Percentiles rank a stretch among this genome's conserved stretches.
Evolutionary conservation across 2,329 filamentous ascomycete genomes (phyloP).

Genomic region (Colletotrichum sp.): DNA sequence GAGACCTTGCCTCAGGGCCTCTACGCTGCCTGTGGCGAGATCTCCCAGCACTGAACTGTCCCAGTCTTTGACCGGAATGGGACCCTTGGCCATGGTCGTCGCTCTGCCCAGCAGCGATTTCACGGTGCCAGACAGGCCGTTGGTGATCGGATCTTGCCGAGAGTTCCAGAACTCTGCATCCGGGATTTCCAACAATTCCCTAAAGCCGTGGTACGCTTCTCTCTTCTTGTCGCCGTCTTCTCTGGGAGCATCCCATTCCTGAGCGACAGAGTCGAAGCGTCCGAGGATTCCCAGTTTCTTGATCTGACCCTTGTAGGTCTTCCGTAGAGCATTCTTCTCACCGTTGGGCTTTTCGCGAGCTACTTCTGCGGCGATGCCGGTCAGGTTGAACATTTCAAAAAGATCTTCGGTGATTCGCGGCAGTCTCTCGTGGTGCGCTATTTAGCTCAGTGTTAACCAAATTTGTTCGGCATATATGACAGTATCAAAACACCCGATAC

Average conservation of each 20-base stretch:
- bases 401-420: constrained; percentile 61
- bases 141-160: constrained; percentile 56
- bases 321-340: constrained; percentile 70
- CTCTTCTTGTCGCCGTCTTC: constrained; percentile 54
- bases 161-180: constrained; percentile 34
- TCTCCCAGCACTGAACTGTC: constrained; percentile 65
- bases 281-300: constrained; percentile 67
- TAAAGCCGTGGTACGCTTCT: constrained; percentile 56
- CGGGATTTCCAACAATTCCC: constrained; percentile 54
- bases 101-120: constrained; percentile 53
- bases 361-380: constrained; percentile 63
- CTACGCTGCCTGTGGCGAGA: constrained; percentile 46
- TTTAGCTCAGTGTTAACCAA: constrained; percentile 50
- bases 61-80: constrained; percentile 60
- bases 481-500: constrained; percentile 12
- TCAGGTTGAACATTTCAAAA: constrained; percentile 63
- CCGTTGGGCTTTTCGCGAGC: constrained; percentile 69
- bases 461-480: constrained; percentile 30
- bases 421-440: constrained; percentile 54
- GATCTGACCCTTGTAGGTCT: constrained; percentile 73
- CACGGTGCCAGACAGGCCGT: constrained; percentile 54
- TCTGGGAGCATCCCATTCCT: constrained; percentile 49
- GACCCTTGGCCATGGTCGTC: constrained; percentile 62
- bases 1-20: constrained; percentile 42
- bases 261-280: constrained; percentile 62